Evolutionary conservation across 2,329 filamentous ascomycete genomes (phyloP).

Genomic region (Fusarium tanahbumbuense): DNA sequence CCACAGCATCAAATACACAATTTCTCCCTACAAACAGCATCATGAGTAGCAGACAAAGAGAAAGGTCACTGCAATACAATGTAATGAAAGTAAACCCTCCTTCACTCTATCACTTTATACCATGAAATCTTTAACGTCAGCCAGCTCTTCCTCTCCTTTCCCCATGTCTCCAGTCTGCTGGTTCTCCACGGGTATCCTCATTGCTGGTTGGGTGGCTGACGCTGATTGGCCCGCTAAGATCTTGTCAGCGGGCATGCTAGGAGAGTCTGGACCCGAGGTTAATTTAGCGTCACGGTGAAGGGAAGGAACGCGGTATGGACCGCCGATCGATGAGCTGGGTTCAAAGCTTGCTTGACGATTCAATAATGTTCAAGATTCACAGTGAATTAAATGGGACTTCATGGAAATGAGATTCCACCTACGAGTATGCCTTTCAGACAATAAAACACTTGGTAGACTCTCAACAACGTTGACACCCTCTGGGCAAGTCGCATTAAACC

Average conservation of each 20-base stretch:
- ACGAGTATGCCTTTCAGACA: not conserved
- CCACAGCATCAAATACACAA: no score
- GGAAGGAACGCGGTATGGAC: not conserved
- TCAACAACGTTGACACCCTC: not conserved
- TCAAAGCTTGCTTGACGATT: not conserved
- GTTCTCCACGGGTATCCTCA: no score
- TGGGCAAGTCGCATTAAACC: not conserved
- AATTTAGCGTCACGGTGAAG: not conserved
- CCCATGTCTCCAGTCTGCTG: no score
- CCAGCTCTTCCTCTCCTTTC: no score
- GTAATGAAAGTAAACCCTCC: no score
- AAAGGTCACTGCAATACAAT: no score
- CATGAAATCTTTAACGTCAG: no score
- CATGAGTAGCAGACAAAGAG: no score
- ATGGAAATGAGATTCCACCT: not conserved
- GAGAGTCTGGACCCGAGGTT: not conserved
- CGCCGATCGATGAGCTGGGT: not conserved
- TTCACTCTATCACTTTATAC: no score
- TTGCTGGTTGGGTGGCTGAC: not conserved
- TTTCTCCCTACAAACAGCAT: no score
- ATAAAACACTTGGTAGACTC: not conserved
- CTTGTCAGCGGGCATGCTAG: no score
- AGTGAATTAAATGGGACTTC: fast-evolving
- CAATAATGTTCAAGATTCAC: no score
- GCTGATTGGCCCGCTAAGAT: not conserved